Conservation (phyloP, 352 stramenopile species). For the Pythium rhizo-oryzae region DNA sequence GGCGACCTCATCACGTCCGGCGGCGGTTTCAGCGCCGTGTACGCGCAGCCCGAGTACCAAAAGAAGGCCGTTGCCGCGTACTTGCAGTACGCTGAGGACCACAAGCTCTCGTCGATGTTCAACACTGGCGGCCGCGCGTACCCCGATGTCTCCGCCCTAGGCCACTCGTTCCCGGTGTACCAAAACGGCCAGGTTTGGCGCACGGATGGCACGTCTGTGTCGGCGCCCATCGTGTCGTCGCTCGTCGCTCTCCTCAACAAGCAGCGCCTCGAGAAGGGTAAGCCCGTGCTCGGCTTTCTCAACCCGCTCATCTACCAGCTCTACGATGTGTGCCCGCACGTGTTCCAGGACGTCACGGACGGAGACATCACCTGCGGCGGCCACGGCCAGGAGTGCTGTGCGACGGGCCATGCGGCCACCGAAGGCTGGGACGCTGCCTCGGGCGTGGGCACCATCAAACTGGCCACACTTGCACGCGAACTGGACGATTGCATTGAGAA, state of each 20-base stretch:
- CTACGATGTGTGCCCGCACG: slow-evolving; percentile 55
- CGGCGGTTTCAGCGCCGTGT: slow-evolving; percentile 70
- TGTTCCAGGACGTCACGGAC: slow-evolving; percentile 70
- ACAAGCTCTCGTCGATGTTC: slow-evolving; percentile 39
- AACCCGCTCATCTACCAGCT: slow-evolving; percentile 77
- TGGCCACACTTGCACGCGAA: slow-evolving; percentile 41
- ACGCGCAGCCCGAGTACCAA: slow-evolving; percentile 53
- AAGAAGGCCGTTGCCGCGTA: slow-evolving; percentile 41
- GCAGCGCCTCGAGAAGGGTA: slow-evolving; percentile 35
- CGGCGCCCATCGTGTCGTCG: slow-evolving; percentile 65
- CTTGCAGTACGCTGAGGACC: slow-evolving; percentile 31
- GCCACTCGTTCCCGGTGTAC: slow-evolving; percentile 65
- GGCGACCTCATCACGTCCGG: slow-evolving; percentile 72
- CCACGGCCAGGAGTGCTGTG: slow-evolving; percentile 51
- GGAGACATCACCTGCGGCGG: slow-evolving; percentile 63
- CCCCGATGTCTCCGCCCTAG: slow-evolving; percentile 66
- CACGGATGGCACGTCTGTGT: slow-evolving; percentile 77
- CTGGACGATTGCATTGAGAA: slow-evolving; percentile 46
- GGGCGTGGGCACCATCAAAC: slow-evolving; percentile 60
- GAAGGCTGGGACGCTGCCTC: slow-evolving; percentile 74
- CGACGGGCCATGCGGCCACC: slow-evolving; percentile 44
- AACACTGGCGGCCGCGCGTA: slow-evolving; percentile 51
- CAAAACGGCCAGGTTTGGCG: slow-evolving; percentile 51
- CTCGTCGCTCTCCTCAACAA: slow-evolving; percentile 68
- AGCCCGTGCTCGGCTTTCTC: slow-evolving; percentile 61